A percentile compares a stretch with the other conserved stretches of the same genome.
These are phyloP conservation scores for Botrytis sinoallii DNA, from an alignment of 2,329 filamentous ascomycete species.

Conservation along the genomic window DNA sequence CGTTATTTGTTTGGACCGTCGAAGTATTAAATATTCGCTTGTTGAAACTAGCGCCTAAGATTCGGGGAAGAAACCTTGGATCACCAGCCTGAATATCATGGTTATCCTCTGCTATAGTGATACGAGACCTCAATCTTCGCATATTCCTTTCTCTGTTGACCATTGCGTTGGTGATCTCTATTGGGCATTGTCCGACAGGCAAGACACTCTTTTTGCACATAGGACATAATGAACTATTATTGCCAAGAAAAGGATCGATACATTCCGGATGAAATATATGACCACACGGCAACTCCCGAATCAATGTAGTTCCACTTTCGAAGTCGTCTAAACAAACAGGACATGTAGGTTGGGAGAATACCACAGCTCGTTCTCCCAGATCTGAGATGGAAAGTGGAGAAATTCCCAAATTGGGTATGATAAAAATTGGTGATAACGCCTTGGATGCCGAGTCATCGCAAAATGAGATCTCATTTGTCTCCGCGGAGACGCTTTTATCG, in stretches of 20 bases:
- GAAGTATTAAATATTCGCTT: slow-evolving; percentile 15
- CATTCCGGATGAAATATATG: slow-evolving; percentile 94
- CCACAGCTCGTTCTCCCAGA: slow-evolving; percentile 36
- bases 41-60: slow-evolving; percentile 20
- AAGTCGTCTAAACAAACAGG: slow-evolving; percentile 89
- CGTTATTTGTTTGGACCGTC: not conserved
- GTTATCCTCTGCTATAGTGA: slow-evolving; percentile 26
- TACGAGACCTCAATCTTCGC: slow-evolving; percentile 42
- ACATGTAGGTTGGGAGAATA: slow-evolving; percentile 74
- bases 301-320: slow-evolving; percentile 63
- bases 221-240: slow-evolving; percentile 82
- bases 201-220: slow-evolving; percentile 84
- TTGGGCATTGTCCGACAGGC: slow-evolving; percentile 62
- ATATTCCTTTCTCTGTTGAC: slow-evolving; percentile 75
- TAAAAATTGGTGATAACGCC: not conserved
- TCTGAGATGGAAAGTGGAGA: not conserved
- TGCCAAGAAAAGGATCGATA: slow-evolving; percentile 77
- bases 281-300: slow-evolving; percentile 82
- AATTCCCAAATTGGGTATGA: not conserved
- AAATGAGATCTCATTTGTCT: not conserved
- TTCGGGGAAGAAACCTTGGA: slow-evolving; percentile 20
- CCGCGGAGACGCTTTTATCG: not conserved
- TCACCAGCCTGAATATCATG: slow-evolving; percentile 16
- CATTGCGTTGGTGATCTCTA: slow-evolving; percentile 77
- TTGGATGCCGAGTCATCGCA: not conserved